These are phyloP conservation scores for Cryptococcus deneoformans DNA, from an alignment of 1,284 basidiomycete species.

Conservation along the genomic window DNA sequence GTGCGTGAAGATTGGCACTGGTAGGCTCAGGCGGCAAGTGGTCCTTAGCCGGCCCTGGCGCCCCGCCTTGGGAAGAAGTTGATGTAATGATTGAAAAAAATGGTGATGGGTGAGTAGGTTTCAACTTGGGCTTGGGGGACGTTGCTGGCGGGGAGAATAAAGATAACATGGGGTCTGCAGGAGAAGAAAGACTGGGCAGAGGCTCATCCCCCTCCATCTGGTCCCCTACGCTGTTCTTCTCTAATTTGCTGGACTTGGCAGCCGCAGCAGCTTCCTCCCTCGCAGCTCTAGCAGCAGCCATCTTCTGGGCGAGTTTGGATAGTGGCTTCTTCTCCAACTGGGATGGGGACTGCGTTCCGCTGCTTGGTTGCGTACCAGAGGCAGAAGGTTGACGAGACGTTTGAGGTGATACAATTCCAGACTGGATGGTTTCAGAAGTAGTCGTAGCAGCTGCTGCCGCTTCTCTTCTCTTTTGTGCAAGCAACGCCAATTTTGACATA, in stretches of 20 bases:
- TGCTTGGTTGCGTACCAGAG: slow-evolving; percentile 33
- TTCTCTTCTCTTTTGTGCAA: slow-evolving; percentile 61
- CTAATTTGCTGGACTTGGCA: slow-evolving; percentile 9
- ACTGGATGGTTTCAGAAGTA: background rate
- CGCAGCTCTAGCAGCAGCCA: slow-evolving; percentile 47
- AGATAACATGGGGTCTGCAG: slow-evolving; percentile 5
- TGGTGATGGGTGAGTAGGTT: slow-evolving; percentile 18
- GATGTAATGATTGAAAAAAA: slow-evolving; percentile 47
- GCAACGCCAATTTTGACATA: slow-evolving; percentile 66
- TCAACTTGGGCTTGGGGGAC: background rate
- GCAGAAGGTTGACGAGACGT: background rate
- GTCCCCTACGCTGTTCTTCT: slow-evolving; percentile 4
- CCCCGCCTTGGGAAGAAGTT: background rate
- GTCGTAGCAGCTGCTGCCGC: slow-evolving; percentile 20
- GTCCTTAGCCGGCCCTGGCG: background rate
- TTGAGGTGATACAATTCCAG: background rate
- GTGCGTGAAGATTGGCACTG: slow-evolving; percentile 28
- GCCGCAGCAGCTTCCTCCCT: slow-evolving; percentile 20
- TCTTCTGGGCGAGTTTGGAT: slow-evolving; percentile 56
- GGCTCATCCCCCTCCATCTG: slow-evolving; percentile 10
- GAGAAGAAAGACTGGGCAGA: background rate
- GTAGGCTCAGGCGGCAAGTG: slow-evolving; percentile 7
- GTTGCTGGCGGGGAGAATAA: slow-evolving; percentile 1
- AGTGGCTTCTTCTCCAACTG: slow-evolving; percentile 46
- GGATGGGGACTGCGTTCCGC: slow-evolving; percentile 10